Base-by-base conservation (phyloP, 331 rosid species). In the Spiraea crenata region DNA sequence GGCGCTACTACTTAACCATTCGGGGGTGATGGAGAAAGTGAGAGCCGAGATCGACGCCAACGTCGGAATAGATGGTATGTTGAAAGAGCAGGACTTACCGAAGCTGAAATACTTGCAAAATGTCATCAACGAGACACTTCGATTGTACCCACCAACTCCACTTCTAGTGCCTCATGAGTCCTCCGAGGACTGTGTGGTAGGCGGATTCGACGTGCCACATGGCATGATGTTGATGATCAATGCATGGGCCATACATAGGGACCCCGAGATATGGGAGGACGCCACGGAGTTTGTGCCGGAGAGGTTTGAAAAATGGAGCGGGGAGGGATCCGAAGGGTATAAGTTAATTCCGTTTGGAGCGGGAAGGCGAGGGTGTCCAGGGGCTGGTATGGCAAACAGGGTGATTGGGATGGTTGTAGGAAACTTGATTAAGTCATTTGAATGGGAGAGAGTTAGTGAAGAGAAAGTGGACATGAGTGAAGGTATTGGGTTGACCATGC, bases 361-460 rank as follows among this genome's bases (percentile, higher is more conserved):
- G 0, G 85, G 85, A 61, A 72, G 85, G 55, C 56, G 80, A 59
- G 69, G 42, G 4, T 81, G 85, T 62, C 85, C 85, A 3, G 81
- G 85, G 17, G 85, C 75, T 47, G 75, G 38, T 31, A 54, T 81
- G 5, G 83, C 72, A 0, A 16, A 67, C 48, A 65, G 72, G 13
- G 52, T 81, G 31, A n/a, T 80, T 39, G 85, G 74, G 8, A 38
- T 75, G 75, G 71, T 76, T 0, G 1, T 78, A 15, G 85, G 79
- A 1, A 51, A 61, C 7, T 49, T 84, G 16, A 68, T 81, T 46
- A 81, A 65, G 70, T 66, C 61, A 4, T 78, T 82, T 49, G 81
- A 67, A 47, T 78, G 81, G 83, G 66, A 66, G 13, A 78, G 76
- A 40, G 49, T 61, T 14, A 71, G 78, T 13, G 59, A 47, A 14